Evolutionary conservation across 2,329 filamentous ascomycete genomes (phyloP).

Genomic region (Pseudocercospora fuligena): DNA sequence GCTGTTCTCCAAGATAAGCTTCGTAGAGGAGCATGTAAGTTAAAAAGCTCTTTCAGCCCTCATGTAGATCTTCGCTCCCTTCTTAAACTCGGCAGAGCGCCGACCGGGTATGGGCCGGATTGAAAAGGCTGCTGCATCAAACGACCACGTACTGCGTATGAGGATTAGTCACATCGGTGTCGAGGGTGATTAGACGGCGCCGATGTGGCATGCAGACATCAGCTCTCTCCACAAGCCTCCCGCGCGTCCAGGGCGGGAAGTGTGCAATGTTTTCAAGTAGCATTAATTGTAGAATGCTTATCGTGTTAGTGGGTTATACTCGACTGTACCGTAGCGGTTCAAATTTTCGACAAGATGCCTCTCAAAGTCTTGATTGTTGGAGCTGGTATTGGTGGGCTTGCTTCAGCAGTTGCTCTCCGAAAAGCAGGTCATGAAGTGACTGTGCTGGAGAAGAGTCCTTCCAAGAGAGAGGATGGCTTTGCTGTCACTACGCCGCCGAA

Average conservation of each 20-base stretch:
- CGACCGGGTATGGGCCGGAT: not conserved
- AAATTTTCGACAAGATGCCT: not conserved
- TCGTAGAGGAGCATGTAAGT: not conserved
- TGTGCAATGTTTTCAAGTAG: no score
- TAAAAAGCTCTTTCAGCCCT: not conserved
- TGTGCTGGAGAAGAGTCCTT: slow-evolving; percentile 1
- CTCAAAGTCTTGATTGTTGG: slow-evolving; percentile 5
- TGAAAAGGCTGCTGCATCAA: not conserved
- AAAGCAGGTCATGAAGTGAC: slow-evolving; percentile 2
- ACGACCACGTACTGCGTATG: no score
- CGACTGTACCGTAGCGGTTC: no score
- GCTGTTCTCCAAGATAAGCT: not conserved
- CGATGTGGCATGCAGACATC: not conserved
- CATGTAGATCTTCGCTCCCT: not conserved
- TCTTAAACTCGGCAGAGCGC: not conserved
- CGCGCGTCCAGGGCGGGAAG: no score
- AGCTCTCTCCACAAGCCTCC: no score
- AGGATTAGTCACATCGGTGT: no score
- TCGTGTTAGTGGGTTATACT: no score
- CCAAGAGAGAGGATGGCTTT: not conserved
- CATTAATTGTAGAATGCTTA: no score
- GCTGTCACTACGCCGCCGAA: not conserved
- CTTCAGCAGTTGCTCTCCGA: slow-evolving; percentile 6
- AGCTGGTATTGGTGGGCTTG: slow-evolving; percentile 2
- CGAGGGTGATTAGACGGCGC: not conserved